Evolutionary conservation across 2,329 filamentous ascomycete species (phyloP), one percentile per base, ranked within the genome.

Genomic region (Penicillium sp.): DNA sequence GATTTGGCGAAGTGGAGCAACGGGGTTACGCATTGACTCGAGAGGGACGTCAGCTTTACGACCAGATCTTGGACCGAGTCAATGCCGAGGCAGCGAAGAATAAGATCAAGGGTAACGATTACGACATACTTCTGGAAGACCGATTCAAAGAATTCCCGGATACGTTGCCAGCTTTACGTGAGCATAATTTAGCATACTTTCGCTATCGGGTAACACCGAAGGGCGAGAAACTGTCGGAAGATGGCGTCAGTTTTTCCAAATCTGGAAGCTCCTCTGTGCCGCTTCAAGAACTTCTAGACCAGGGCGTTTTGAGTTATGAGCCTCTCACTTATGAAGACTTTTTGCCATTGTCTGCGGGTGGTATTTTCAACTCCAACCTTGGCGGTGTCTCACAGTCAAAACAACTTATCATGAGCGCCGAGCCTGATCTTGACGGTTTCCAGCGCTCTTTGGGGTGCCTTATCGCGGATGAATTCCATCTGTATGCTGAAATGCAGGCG

Each of bases 251-350:
- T 25, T 50, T 23, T 42, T 7, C 39, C 11, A 23, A 23, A 23
- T 42, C 19, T 7, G 39, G 39, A 42, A 42, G 19, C 39, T 23
- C 19, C 19, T 23, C 39, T 13, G 39, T 42, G 1, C 21, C 57
- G 1, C 21, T 79, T 1, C 66, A 74, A 1, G 46, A 66, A 1
- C 68, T 81, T 1, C 50, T 82, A 1, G 53, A 63, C 2, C 50
- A 68, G 0, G 72, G 73, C 0, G 26, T 72, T 3, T 37, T 83
- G 0, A 62, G 71, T 39, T 72, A 70, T 5, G 64, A 74, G 3
- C 79, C 82, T 2, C 75, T 84, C 19, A 82, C 77, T 0, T 84
- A 84, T 55, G 82, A 84, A 56, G 82, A 84, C 53, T 84, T 84
- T 48, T 68, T 84, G 4, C 82, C 82, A 0, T 66, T 84, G 2